Base-by-base conservation (phyloP, 139 green algal genomes). In the Chlorella sorokiniana region DNA sequence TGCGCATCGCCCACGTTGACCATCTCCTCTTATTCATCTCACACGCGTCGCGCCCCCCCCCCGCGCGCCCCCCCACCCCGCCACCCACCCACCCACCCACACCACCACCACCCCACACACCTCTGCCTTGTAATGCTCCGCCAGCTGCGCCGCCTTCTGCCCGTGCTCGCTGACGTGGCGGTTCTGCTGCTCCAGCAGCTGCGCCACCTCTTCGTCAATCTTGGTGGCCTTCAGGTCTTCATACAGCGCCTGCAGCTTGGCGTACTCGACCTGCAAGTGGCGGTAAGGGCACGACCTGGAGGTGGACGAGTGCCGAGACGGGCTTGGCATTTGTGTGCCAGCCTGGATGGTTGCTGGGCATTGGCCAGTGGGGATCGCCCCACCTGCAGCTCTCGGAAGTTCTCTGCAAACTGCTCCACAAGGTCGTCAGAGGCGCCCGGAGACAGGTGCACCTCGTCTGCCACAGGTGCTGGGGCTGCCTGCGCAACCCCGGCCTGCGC, bases 161-260 rank as follows among this genome's bases (percentile, higher is more conserved):
- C 70, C 69, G 37, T 79, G 78, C 48, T 88, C 84, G 16, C 14
- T 40, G 40, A 88, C 84, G 18, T 81, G 35, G 22, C 65, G 42
- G 69, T 81, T 84, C 37, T 88, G 84, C 71, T 77, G 62, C 74
- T 85, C 69, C 42, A 88, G 69, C 54, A 88, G 48, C 44, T 69
- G 40, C 61, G 81, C 40, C 41, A 88, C 69, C 45, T 88, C 78
- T 62, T 85, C 78, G 33, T 78, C 35, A 33, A 88, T 85, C 35
- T 76, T 84, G 48, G 69, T 64, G 8, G 52, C 59, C 61, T 88
- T 88, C 35, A 88, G 70, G 51, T 80, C 78, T 48, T 81, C 69
- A 27, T 88, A 80, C 62, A 79, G 56, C 42, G 40, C 71, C 61
- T 84, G 75, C 54, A 88, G 48, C 44, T 62, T 69, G 40, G 54